Evolutionary conservation across 129 eudicot genomes (phyloP), one percentile per base, ranked within the genome.

Genomic region (Arctium minus): DNA sequence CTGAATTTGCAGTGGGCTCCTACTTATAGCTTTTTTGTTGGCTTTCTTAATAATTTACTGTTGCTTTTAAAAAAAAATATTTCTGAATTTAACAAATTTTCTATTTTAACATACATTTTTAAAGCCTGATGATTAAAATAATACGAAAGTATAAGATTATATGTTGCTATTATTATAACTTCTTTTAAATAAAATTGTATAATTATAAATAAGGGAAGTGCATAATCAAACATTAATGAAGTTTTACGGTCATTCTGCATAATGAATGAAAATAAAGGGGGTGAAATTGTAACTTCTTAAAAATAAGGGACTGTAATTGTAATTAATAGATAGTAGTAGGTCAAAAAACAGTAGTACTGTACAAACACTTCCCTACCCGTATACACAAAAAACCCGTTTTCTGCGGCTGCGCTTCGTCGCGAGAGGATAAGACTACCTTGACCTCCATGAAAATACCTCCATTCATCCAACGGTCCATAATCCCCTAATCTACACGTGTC

Each of bases 331-430:
- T 10, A 33, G 13, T 12, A 17, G 67, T 79, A 40, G 82, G 82
- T 79, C 37, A 38, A 27, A 73, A 27, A 81, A 36, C 73, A 60
- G 40, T 53, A 60, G 46, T 60, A 81, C 50, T 40, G 65, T 74
- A 74, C 85, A 75, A 67, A 42, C 85, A 64, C 77, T 81, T 70
- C 60, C 82, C 74, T 72, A 46, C 73, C 77, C 72, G 77, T 69
- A 80, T 82, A 72, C 75, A 67, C 83, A 33, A 48, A 33, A 48
- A 40, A 60, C 86, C 83, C 87, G 86, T 79, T 87, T 81, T 87
- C 84, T 85, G 90, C 88, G 92, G 92, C 88, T 82, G 87, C 95
- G 81, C 88, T 85, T 85, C 86, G 79, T 75, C 84, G 80, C 87
- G 79, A 83, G 32, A 79, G 81, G 92, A 89, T 83, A 89, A 87